Conservation (phyloP, 495 filamentous ascomycete genomes). For the Aspergillus campestris region DNA sequence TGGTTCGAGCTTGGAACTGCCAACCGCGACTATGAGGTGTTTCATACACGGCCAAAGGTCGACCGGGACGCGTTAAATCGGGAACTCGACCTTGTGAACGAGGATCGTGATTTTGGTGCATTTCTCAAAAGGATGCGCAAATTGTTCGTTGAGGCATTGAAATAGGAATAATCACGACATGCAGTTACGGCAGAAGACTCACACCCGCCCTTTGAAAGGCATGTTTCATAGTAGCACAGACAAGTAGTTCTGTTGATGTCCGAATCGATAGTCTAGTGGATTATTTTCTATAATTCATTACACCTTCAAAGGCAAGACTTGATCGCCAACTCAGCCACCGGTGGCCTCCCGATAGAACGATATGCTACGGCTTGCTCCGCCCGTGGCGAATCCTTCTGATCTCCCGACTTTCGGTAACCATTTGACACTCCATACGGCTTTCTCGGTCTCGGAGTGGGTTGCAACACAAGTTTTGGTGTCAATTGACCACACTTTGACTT, state of each 20-base stretch:
- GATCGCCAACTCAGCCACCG: conserved; percentile 43
- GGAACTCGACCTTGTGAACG: conserved; percentile 65
- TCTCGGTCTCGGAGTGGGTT: conserved; percentile 85
- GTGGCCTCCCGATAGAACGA: conserved; percentile 90
- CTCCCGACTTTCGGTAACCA: conserved; percentile 75
- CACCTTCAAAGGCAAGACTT: not conserved
- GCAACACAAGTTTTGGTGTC: conserved; percentile 77
- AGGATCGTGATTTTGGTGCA: conserved; percentile 68
- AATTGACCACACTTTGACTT: conserved; percentile 90
- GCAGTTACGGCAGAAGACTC: not conserved
- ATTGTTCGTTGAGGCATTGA: conserved; percentile 59
- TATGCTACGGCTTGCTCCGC: conserved; percentile 70
- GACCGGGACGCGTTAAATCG: conserved; percentile 63
- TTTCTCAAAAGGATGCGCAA: conserved; percentile 91
- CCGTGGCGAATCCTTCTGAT: conserved; percentile 81
- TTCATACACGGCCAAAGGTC: conserved; percentile 68
- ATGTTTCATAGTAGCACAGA: not conserved
- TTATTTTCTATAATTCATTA: not conserved
- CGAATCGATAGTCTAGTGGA: not conserved
- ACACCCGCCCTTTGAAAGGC: not conserved
- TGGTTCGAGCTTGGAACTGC: conserved; percentile 87
- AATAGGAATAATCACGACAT: conserved; percentile 18
- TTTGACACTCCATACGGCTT: conserved; percentile 74
- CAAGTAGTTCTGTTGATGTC: not conserved
- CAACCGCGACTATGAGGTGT: conserved; percentile 74